Evolutionary conservation across 1,284 basidiomycete genomes (phyloP).

Genomic region (Veloporphyrellus conicus): DNA sequence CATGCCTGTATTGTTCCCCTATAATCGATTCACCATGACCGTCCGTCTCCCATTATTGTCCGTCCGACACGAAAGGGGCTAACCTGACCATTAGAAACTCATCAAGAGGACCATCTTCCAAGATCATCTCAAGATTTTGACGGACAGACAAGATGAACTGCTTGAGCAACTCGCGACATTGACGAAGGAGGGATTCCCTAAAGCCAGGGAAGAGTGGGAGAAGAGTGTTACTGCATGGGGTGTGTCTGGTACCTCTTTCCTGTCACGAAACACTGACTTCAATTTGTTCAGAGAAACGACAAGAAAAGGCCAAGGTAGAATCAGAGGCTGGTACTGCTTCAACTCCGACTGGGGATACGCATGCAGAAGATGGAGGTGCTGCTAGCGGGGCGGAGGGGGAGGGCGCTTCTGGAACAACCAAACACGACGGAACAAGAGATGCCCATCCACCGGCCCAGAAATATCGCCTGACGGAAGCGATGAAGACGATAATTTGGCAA

Average conservation of each 20-base stretch:
- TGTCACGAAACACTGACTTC: neutral
- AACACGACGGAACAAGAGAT: slow-evolving; percentile 37
- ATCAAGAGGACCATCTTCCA: slow-evolving; percentile 75
- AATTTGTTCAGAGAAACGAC: slow-evolving; percentile 48
- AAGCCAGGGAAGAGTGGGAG: slow-evolving; percentile 72
- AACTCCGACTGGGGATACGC: slow-evolving; percentile 36
- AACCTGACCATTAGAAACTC: slow-evolving; percentile 55
- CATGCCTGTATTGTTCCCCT: slow-evolving; percentile 85
- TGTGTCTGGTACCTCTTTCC: slow-evolving; percentile 32
- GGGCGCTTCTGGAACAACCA: slow-evolving; percentile 24
- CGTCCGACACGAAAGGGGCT: neutral
- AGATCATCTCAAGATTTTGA: slow-evolving; percentile 62
- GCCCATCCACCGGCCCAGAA: slow-evolving; percentile 64
- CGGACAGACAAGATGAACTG: slow-evolving; percentile 59
- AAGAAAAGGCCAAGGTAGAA: slow-evolving; percentile 49
- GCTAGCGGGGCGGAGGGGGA: slow-evolving; percentile 33
- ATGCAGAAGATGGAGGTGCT: slow-evolving; percentile 35
- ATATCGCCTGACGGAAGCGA: slow-evolving; percentile 68
- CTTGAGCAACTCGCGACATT: slow-evolving; percentile 55
- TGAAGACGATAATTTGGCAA: slow-evolving; percentile 75
- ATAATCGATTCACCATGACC: slow-evolving; percentile 88
- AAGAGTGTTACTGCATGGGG: slow-evolving; percentile 62
- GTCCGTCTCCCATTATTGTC: slow-evolving; percentile 37
- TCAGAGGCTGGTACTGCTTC: slow-evolving; percentile 36
- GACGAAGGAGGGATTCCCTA: slow-evolving; percentile 60